phyloP scores from a whole-genome alignment of 2,329 filamentous ascomycete genomes.

The Didymella sp. region DNA sequence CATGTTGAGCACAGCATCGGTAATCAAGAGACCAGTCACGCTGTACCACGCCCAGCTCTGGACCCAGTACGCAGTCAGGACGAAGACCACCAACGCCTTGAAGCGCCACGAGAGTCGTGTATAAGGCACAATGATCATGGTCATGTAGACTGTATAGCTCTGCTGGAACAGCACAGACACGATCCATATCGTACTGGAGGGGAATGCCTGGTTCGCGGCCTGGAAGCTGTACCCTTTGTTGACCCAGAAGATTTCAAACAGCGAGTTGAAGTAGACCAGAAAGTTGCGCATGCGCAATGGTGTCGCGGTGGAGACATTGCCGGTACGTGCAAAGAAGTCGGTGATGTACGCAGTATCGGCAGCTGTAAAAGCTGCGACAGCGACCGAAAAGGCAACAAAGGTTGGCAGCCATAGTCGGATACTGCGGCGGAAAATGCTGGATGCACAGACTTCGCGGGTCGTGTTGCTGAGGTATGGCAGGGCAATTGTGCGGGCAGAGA shows the following conservation, averaged over 20 bases:
- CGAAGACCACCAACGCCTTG: constrained; percentile 50
- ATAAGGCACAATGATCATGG: constrained; percentile 57
- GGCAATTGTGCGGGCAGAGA: constrained; percentile 54
- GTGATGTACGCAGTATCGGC: constrained; percentile 44
- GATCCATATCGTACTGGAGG: constrained; percentile 56
- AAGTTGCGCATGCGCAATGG: constrained; percentile 49
- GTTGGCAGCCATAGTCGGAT: constrained; percentile 54
- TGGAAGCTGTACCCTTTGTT: constrained; percentile 49
- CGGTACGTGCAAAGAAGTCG: constrained; percentile 47
- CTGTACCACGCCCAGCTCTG: constrained; percentile 58
- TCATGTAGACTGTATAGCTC: constrained; percentile 58
- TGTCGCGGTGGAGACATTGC: constrained; percentile 48
- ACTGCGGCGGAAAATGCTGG: constrained; percentile 52
- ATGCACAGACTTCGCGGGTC: constrained; percentile 46
- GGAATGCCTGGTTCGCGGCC: constrained; percentile 53
- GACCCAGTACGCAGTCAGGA: constrained; percentile 56
- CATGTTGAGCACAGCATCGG: constrained; percentile 54
- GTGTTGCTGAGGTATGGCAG: constrained; percentile 53
- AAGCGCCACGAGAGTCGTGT: constrained; percentile 53
- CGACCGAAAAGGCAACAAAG: constrained; percentile 51
- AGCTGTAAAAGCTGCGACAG: constrained; percentile 46
- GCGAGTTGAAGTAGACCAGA: constrained; percentile 55
- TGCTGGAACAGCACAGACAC: constrained; percentile 56
- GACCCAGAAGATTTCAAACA: constrained; percentile 58
- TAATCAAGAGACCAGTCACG: constrained; percentile 58